Conservation (phyloP, 1,284 basidiomycete species). For the Irpex sp. region DNA sequence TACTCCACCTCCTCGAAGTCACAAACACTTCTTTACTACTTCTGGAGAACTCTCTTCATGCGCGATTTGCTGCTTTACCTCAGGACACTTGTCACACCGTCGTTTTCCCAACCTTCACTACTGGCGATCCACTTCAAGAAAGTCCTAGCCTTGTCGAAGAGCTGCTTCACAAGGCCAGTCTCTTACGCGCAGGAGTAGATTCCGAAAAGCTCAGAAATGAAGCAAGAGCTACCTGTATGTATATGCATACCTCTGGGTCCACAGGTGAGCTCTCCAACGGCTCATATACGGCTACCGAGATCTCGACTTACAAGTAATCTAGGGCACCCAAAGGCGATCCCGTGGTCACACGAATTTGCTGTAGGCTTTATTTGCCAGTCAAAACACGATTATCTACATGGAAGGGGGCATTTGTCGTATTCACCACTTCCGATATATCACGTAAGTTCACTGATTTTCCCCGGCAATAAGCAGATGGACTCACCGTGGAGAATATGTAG, state of each 20-base stretch:
- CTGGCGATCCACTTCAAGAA: not conserved
- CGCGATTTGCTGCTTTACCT: conserved; percentile 22
- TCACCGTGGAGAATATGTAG: not conserved
- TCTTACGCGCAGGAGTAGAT: conserved; percentile 12
- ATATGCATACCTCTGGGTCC: conserved; percentile 1
- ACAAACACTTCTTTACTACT: conserved; percentile 35
- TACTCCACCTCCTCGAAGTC: conserved; percentile 42
- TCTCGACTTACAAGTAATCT: not conserved
- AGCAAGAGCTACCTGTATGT: not conserved
- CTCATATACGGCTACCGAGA: no score
- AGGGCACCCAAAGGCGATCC: conserved; percentile 2
- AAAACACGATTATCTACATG: not conserved
- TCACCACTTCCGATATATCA: conserved; percentile 4
- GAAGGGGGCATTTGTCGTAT: not conserved
- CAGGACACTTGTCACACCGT: conserved; percentile 19
- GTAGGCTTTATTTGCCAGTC: not conserved
- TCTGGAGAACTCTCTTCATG: conserved; percentile 27
- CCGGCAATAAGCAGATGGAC: not conserved
- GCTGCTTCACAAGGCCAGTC: not conserved
- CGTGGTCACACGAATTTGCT: not conserved
- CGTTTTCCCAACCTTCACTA: not conserved
- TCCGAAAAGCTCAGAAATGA: conserved; percentile 22
- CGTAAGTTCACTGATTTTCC: not conserved
- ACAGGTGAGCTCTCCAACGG: not conserved
- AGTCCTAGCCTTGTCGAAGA: not conserved